These are phyloP conservation scores for Solanum boliviense DNA, from an alignment of 257 asterid species.

Conservation along the genomic window DNA sequence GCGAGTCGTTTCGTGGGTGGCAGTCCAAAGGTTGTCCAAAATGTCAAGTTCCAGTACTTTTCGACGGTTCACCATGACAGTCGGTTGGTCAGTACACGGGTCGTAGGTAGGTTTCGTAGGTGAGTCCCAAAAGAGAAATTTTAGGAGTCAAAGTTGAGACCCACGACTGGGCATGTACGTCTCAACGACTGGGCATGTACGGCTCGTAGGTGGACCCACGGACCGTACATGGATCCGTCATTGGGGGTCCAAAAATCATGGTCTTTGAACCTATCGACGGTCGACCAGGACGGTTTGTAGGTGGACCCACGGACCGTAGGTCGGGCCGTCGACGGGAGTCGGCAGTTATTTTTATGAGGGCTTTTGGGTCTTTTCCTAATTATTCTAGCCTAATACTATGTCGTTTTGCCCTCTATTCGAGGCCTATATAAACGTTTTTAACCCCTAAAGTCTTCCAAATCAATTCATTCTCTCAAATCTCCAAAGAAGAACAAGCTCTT, in stretches of 20 bases:
- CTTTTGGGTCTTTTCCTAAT: not conserved
- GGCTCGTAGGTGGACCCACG: not conserved
- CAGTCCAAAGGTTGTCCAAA: not conserved
- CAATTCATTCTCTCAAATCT: not conserved
- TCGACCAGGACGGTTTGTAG: not conserved
- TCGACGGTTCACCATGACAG: no score
- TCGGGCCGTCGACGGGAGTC: not conserved
- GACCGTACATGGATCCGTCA: not conserved
- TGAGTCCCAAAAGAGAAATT: not conserved
- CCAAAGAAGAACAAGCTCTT: no score
- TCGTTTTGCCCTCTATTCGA: not conserved
- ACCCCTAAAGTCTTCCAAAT: not conserved
- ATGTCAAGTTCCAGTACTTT: not conserved
- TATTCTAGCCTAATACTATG: not conserved
- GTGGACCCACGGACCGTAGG: not conserved
- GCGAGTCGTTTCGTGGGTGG: not conserved
- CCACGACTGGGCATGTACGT: not conserved
- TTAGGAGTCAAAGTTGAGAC: not conserved
- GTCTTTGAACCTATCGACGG: not conserved
- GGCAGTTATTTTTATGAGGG: not conserved
- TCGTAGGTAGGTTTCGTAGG: not conserved
- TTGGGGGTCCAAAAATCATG: not conserved
- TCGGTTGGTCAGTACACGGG: not conserved
- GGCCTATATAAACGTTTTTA: not conserved
- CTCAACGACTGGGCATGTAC: not conserved